These are phyloP conservation scores for Tetracladium maxilliforme DNA, from an alignment of 2,329 filamentous ascomycete species.

Conservation along the genomic window DNA sequence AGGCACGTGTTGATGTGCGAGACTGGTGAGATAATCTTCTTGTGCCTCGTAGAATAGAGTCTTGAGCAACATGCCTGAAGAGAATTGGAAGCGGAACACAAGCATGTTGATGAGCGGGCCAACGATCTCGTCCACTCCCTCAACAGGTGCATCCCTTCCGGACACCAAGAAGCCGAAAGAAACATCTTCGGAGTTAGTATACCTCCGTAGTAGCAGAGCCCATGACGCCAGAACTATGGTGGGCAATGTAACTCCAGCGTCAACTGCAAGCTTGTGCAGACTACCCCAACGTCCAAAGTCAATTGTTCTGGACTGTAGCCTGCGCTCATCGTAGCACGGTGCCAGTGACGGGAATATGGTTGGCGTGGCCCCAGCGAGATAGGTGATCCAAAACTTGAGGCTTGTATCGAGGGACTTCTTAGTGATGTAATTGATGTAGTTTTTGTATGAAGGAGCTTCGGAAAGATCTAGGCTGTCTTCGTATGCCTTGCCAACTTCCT, in stretches of 20 bases:
- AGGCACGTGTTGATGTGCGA: constrained; percentile 22
- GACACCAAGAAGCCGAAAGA: constrained; percentile 23
- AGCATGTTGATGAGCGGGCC: constrained; percentile 28
- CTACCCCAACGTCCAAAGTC: constrained; percentile 22
- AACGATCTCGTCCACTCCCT: constrained; percentile 26
- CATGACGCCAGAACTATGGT: constrained; percentile 34
- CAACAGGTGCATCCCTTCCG: constrained; percentile 27
- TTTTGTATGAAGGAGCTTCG: constrained; percentile 17
- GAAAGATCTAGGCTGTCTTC: constrained; percentile 21
- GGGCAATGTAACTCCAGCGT: constrained; percentile 19
- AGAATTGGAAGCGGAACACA: constrained; percentile 10
- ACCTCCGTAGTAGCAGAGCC: constrained; percentile 26
- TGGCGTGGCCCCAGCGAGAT: constrained; percentile 10
- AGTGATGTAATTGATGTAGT: constrained; percentile 18
- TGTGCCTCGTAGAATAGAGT: constrained; percentile 12
- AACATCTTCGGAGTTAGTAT: constrained; percentile 16
- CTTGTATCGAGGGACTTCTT: constrained; percentile 7
- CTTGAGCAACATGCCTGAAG: constrained; percentile 9
- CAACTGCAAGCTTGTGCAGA: constrained; percentile 20
- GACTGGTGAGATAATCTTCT: constrained; percentile 15
- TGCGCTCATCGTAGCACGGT: constrained; percentile 6
- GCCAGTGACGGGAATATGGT: constrained; percentile 19
- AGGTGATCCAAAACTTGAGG: constrained; percentile 12
- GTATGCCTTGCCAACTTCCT: constrained; percentile 28
- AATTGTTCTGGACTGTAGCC: constrained; percentile 4